Conservation (phyloP, 768 basidiomycete species). For the Infundibulicybe gibba region DNA sequence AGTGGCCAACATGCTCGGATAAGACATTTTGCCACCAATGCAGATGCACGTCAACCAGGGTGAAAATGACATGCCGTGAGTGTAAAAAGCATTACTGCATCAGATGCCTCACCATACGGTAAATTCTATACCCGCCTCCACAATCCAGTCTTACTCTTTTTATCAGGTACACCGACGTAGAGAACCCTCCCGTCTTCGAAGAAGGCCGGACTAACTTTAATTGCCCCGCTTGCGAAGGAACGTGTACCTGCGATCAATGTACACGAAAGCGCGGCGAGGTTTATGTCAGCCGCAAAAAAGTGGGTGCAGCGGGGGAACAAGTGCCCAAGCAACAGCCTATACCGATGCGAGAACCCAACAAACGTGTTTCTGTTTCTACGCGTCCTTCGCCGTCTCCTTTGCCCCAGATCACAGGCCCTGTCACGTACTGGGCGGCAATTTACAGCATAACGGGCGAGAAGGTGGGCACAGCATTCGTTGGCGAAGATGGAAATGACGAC, state of each 20-base stretch:
- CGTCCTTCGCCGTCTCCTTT: constrained; percentile 1
- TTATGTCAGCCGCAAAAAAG: constrained; percentile 30
- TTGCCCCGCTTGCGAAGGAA: constrained; percentile 43
- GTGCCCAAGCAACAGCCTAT: not conserved
- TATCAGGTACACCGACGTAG: constrained; percentile 21
- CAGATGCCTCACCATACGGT: constrained; percentile 13
- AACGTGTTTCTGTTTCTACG: not conserved
- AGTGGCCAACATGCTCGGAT: constrained; percentile 7
- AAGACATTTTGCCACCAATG: constrained; percentile 20
- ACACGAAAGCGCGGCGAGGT: constrained; percentile 40
- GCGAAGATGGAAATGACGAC: constrained; percentile 12
- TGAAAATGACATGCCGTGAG: constrained; percentile 9
- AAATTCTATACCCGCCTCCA: constrained; percentile 7
- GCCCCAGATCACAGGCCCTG: constrained; percentile 7
- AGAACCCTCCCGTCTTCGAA: constrained; percentile 12
- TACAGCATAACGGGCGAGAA: constrained; percentile 23
- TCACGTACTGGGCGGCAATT: constrained; percentile 25
- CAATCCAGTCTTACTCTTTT: not conserved
- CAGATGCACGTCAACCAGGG: not conserved
- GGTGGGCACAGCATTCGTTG: constrained; percentile 21
- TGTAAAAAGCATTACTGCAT: constrained; percentile 12
- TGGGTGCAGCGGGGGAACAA: not conserved
- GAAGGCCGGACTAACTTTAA: constrained; percentile 14
- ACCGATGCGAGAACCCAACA: not conserved
- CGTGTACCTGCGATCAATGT: constrained; percentile 48